Evolutionary conservation across 306 rosid genomes (phyloP), one percentile per base, ranked within the genome.

Genomic region (Lupinus albus): DNA sequence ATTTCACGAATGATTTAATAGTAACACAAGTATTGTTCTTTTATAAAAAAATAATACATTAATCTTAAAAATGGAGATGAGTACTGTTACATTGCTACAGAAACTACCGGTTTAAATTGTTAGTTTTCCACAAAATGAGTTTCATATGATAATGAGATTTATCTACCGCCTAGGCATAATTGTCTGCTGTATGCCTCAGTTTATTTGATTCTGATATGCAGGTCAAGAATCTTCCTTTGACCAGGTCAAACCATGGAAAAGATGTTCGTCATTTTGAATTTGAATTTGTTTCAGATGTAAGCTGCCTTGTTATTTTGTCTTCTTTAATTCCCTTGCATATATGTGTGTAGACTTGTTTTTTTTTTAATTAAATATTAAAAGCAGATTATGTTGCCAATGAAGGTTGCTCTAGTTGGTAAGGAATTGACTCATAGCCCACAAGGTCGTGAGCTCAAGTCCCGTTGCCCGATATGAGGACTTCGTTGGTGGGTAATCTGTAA

Each of bases 211-310:
- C 69, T 77, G 39, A 54, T 72, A 4, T 83, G 81, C 73, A 92
- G 96, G 82, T 83, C 6, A 89, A 80, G 77, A 92, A 89, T 73
- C 89, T 83, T 65, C 86, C 64, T 32, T 71, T 92, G 80, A 78
- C 93, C 57, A 86, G 60, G 78, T 78, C 83, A 75, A 85, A 78
- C 71, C 59, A 64, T 52, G 95, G 78, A 73, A 88, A 88, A 81
- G 91, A 89, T 56, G 95, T 89, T 68, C 88, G 87, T 56, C 94
- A 89, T 86, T 80, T 86, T 42, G 95, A 89, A 82, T 87, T 92
- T 77, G 89, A 92, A 77, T 84, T 77, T 84, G 78, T 83, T 25
- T 25, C 30, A 25, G 30, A 25, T 25, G 30, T 89, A 80, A 82
- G 93, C 76, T 73, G 4, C 30, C 30, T 25, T 25, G 30, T 49